Conservation (phyloP, 75 land plant genomes). For the Cryptomeria japonica region DNA sequence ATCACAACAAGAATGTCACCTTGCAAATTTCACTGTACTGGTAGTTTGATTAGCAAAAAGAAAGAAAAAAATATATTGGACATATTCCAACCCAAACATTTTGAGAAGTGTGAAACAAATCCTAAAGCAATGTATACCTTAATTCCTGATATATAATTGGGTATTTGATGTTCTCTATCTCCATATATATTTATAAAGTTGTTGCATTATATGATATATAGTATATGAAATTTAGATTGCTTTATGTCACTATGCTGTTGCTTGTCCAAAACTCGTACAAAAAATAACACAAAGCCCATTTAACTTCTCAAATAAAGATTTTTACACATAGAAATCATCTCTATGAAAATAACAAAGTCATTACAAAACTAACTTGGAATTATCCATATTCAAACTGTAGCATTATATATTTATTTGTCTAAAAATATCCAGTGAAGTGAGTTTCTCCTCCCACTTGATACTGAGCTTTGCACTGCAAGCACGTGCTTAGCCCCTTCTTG, state of each 20-base stretch:
- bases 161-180: not conserved
- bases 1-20: no score
- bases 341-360: not conserved
- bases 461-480: not conserved
- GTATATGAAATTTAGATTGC: not conserved
- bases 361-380: not conserved
- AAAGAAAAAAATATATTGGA: no score
- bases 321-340: not conserved
- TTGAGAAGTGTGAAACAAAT: no score
- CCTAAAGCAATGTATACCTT: no score
- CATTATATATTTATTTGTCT: not conserved
- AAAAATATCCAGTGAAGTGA: not conserved
- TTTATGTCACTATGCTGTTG: not conserved
- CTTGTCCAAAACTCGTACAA: not conserved
- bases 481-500: not conserved
- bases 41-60: no score
- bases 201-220: not conserved
- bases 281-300: not conserved
- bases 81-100: no score
- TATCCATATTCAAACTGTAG: not conserved
- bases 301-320: not conserved
- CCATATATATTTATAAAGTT: not conserved
- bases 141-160: no score
- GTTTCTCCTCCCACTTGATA: not conserved
- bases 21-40: no score